Conservation (phyloP, 805 yeast species). For the Saccharomycopsis malanga region DNA sequence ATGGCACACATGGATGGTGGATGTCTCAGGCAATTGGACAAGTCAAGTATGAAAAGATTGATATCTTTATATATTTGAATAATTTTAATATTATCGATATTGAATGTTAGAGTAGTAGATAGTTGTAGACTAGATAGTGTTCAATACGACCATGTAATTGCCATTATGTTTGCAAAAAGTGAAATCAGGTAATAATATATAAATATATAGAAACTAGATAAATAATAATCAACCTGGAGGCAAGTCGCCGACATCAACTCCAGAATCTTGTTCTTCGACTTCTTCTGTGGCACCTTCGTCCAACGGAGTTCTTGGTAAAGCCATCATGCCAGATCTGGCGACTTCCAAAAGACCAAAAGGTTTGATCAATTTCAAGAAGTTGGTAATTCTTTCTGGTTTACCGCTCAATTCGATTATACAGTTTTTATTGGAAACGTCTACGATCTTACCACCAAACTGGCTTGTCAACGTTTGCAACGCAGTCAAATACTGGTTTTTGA, state of each 20-base stretch:
- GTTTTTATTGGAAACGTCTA: constrained; percentile 87
- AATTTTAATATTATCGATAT: no score
- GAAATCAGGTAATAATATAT: neutral
- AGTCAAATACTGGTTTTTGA: constrained; percentile 82
- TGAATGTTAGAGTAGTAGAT: no score
- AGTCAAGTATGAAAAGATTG: no score
- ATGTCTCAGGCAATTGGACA: no score
- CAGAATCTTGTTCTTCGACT: constrained; percentile 46
- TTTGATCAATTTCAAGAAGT: constrained; percentile 80
- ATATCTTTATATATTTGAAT: no score
- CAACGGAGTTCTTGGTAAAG: constrained; percentile 91
- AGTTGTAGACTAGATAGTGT: no score
- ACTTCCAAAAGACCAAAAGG: constrained; percentile 96
- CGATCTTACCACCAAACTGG: constrained; percentile 89
- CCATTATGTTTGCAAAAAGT: no score
- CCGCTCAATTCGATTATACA: constrained; percentile 93
- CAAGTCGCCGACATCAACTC: constrained; percentile 80
- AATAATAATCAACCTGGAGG: constrained; percentile 78
- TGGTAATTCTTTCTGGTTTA: constrained; percentile 81
- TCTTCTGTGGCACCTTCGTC: constrained; percentile 49
- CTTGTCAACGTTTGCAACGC: constrained; percentile 73
- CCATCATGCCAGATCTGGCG: constrained; percentile 98
- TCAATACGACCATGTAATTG: no score
- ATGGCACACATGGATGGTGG: no score
- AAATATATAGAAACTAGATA: neutral